Base-by-base conservation (phyloP, 2,329 filamentous ascomycete species). In the Leptographium flavum region DNA sequence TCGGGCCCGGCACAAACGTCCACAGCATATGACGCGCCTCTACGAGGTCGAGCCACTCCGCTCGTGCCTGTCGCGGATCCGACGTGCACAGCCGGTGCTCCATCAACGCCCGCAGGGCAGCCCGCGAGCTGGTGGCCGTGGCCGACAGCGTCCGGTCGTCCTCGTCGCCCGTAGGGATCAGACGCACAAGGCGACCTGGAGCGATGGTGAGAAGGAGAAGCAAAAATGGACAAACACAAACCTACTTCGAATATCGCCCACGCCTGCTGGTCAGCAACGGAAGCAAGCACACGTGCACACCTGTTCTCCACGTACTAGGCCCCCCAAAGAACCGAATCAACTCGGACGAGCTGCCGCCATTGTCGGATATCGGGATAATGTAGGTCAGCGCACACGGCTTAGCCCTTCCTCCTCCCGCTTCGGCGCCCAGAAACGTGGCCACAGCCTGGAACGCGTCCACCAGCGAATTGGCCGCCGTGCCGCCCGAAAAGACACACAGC, bases 321-420 rank as follows among this genome's bases (percentile, higher is more conserved):
- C 92, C 92, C 14, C 90, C 92, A 63, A 96, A 92, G 31, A 96
- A 87, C 31, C 92, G 76, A 53, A 95, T 94, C 56, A 95, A 69
- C 66, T 96, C 90, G 38, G 86, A 94, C 3, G 87, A 93, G 54
- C 85, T 93, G 33, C 90, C 90, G 41, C 90, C 90, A 63, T 96
- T 96, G 64, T 96, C 90, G 52, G 84, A 92, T 59, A 95, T 94
- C 31, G 90, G 90, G 43, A 96, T 94, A 48, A 95, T 79, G 61
- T 94, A 93, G 63, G 77, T 86, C 36, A 93, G 65, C 3, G 73
- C 67, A 56, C 81, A 83, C 35, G 72, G 64, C 50, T 11, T n/a
- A 13, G 25, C 8, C 35, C 31, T 28, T 9, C 37, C 21, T 13
- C 19, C 10, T 9, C 28, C 23, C 28, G n/a, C 7, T 9, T 25